Evolutionary conservation across 179 eudicot species (phyloP).

Genomic region (Spinacia oleracea): DNA sequence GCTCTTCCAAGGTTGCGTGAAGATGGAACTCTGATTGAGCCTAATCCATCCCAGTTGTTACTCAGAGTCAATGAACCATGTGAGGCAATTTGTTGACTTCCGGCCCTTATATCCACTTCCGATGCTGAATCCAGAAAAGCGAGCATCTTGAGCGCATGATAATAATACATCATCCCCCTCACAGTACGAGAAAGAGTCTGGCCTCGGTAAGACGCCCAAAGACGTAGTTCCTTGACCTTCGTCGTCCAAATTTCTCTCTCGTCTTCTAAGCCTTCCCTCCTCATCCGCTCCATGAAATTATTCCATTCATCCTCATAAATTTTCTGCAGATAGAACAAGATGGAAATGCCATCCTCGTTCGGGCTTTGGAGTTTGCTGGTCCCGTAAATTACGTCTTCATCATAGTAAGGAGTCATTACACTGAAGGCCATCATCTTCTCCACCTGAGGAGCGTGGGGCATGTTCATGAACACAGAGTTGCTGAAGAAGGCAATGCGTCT

Average conservation of each 20-base stretch:
- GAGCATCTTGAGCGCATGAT: slow-evolving; percentile 86
- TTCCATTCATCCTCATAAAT: slow-evolving; percentile 91
- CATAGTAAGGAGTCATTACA: slow-evolving; percentile 89
- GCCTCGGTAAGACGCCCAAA: slow-evolving; percentile 97
- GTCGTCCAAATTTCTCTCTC: slow-evolving; percentile 59
- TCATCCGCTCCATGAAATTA: slow-evolving; percentile 85
- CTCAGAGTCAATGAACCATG: slow-evolving; percentile 42
- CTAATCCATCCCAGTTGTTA: slow-evolving; percentile 37
- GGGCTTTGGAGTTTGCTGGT: slow-evolving; percentile 60
- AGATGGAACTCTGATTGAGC: slow-evolving; percentile 30
- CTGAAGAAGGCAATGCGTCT: slow-evolving; percentile 86
- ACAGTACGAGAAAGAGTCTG: slow-evolving; percentile 97
- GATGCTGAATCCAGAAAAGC: slow-evolving; percentile 88
- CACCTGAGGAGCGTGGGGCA: slow-evolving; percentile 92
- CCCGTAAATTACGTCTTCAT: slow-evolving; percentile 77
- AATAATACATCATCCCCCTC: slow-evolving; percentile 97
- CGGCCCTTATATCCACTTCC: slow-evolving; percentile 68
- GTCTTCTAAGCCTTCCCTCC: slow-evolving; percentile 67
- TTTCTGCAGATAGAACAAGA: slow-evolving; percentile 87
- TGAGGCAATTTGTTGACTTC: slow-evolving; percentile 56
- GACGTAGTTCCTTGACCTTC: slow-evolving; percentile 72
- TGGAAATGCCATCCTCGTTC: slow-evolving; percentile 89
- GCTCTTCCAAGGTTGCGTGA: slow-evolving; percentile 49
- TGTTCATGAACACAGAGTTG: slow-evolving; percentile 94
- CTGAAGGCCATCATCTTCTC: slow-evolving; percentile 96